Evolutionary conservation across 345 rosid genomes (phyloP).

Genomic region (Lagerstroemia speciosa): DNA sequence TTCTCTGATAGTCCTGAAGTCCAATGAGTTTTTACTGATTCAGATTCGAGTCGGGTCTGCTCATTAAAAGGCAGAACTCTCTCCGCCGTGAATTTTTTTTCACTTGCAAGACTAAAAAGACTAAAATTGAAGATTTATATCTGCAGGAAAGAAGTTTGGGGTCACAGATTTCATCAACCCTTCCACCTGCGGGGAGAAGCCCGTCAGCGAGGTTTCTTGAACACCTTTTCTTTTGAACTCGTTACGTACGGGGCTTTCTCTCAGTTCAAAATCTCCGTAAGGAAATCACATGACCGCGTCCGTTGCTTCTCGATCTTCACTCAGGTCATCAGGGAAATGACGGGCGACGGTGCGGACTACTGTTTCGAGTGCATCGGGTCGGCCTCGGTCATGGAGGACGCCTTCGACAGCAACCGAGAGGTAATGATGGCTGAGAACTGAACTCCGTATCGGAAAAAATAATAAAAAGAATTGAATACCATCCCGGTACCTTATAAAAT

Average conservation of each 20-base stretch:
- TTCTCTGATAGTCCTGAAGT: no score
- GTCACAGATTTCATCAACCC: constrained; percentile 64
- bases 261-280: no score
- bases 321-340: constrained; percentile 53
- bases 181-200: constrained; percentile 28
- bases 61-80: no score
- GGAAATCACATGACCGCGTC: neutral
- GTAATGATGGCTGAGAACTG: no score
- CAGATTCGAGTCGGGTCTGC: no score
- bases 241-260: no score
- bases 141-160: constrained; percentile 47
- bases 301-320: neutral
- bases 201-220: constrained; percentile 25
- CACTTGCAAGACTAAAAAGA: no score
- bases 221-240: no score
- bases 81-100: no score
- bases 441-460: no score
- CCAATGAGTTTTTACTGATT: no score
- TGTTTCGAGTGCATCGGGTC: constrained; percentile 75
- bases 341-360: constrained; percentile 66
- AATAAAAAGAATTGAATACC: neutral
- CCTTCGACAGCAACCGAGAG: constrained; percentile 43
- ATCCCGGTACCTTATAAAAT: neutral
- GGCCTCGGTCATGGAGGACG: constrained; percentile 40
- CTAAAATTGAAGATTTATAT: no score